phyloP scores from a whole-genome alignment of 306 rosid genomes.

The Lathyrus aphaca region DNA sequence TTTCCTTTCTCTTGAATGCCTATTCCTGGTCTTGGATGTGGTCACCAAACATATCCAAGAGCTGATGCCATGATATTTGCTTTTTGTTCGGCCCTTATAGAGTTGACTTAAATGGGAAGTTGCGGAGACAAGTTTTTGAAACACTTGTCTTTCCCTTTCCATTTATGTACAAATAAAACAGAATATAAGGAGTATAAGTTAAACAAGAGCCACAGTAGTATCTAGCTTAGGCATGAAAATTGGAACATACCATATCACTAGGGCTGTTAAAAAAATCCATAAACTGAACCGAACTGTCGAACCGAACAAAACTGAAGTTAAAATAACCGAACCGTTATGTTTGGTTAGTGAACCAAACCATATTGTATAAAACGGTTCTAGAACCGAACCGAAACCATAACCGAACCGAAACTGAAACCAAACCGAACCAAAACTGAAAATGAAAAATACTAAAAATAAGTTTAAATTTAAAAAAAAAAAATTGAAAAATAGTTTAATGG shows the following conservation, averaged over 20 bases:
- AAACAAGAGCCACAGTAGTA: neutral
- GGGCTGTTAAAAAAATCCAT: too few species aligned
- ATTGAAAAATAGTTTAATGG: too few species aligned
- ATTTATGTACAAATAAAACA: neutral
- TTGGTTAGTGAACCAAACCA: too few species aligned
- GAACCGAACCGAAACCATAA: too few species aligned
- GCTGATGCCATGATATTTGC: neutral
- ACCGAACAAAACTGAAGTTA: too few species aligned
- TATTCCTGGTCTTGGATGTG: neutral
- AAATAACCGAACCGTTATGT: too few species aligned
- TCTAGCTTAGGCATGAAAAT: neutral
- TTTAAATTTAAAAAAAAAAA: too few species aligned
- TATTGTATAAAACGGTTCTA: too few species aligned
- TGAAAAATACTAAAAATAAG: too few species aligned
- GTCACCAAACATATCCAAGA: neutral
- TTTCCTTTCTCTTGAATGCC: neutral
- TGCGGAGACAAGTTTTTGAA: neutral
- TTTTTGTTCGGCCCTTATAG: neutral
- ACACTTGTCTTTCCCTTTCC: neutral
- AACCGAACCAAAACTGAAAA: too few species aligned
- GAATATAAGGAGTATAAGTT: neutral
- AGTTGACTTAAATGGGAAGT: neutral
- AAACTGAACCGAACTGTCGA: too few species aligned
- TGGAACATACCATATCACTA: constrained; percentile 2
- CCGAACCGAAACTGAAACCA: too few species aligned